Evolutionary conservation across 1,284 basidiomycete species (phyloP), one percentile per base, ranked within the genome.

Genomic region (Entoloma clypeatum): DNA sequence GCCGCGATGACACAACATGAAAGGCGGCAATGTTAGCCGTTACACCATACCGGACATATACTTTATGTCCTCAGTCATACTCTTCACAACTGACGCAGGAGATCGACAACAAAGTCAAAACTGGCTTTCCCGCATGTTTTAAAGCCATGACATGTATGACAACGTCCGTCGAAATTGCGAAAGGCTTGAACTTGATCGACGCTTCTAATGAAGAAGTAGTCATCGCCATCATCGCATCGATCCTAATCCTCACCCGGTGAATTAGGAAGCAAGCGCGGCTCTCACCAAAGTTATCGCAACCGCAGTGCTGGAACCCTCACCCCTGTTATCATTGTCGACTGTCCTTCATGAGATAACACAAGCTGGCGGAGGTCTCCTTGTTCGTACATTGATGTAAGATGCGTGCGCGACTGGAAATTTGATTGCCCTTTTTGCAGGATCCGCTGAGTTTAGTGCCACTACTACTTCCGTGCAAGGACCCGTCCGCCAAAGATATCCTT

Each of bases 381-480:
- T 51, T 68, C 21, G 66, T 67, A 22, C 36, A 60, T 54, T n/a
- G n/a, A n/a, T n/a, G n/a, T n/a, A n/a, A n/a, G n/a, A n/a, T n/a
- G n/a, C n/a, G n/a, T n/a, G n/a, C n/a, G n/a, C n/a, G n/a, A n/a
- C 7, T 32, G 10, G 38, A 25, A 14, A 31, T 36, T 10, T 22
- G 18, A 22, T 38, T 17, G 30, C 27, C 27, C 19, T 32, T 32
- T 17, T 28, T 31, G 24, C 41, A 83, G 79, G 77, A 81, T 53
- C 68, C 77, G 4, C 55, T 82, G 43, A 62, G 68, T 33, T 50
- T 69, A 3, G 44, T 81, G 11, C 73, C 76, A 1, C 44, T 67
- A 11, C 56, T 82, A 0, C 38, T 80, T 4, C 58, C 63, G 10
- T 67, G 52, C 37, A 36, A 53, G 3, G 58, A 68, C 36, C 55